phyloP scores from a whole-genome alignment of 768 basidiomycete species.

The Tricholoma sp. region DNA sequence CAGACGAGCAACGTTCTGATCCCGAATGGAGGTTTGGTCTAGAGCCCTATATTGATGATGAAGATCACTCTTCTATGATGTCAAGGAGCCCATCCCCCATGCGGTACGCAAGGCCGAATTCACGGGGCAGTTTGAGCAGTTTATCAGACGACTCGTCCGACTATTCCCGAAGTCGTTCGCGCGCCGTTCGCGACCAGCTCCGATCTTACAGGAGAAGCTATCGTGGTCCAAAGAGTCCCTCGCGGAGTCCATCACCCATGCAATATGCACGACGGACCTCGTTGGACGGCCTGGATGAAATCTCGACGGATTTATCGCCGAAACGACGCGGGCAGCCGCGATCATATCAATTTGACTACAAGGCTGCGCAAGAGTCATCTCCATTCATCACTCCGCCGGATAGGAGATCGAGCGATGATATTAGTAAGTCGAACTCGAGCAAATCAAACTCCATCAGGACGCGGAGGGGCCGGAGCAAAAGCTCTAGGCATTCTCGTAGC shows the following conservation, averaged over 20 bases:
- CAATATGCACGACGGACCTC: constrained; percentile 16
- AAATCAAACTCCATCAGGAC: constrained; percentile 1
- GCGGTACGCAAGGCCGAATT: constrained; percentile 27
- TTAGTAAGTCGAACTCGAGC: constrained; percentile 1
- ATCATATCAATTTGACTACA: constrained; percentile 20
- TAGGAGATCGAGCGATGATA: constrained; percentile 1
- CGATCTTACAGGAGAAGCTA: constrained; percentile 8
- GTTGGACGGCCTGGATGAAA: constrained; percentile 6
- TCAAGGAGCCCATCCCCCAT: constrained; percentile 30
- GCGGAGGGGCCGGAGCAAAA: constrained; percentile 6
- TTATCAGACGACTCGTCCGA: constrained; percentile 9
- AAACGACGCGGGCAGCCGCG: constrained; percentile 15
- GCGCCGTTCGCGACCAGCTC: constrained; percentile 2
- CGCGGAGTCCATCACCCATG: constrained; percentile 19
- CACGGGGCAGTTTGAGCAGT: constrained; percentile 22
- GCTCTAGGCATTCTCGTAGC: constrained; percentile 3
- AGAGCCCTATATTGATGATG: constrained; percentile 20
- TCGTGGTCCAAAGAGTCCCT: constrained; percentile 1
- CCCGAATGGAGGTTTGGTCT: neutral
- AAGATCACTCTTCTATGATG: constrained; percentile 14
- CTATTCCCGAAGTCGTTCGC: constrained; percentile 8
- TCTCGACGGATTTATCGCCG: neutral
- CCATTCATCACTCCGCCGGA: constrained; percentile 5
- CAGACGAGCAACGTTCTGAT: neutral
- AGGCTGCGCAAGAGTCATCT: constrained; percentile 11